Evolutionary conservation across 306 rosid genomes (phyloP).

Genomic region (Dicorynia guianensis): DNA sequence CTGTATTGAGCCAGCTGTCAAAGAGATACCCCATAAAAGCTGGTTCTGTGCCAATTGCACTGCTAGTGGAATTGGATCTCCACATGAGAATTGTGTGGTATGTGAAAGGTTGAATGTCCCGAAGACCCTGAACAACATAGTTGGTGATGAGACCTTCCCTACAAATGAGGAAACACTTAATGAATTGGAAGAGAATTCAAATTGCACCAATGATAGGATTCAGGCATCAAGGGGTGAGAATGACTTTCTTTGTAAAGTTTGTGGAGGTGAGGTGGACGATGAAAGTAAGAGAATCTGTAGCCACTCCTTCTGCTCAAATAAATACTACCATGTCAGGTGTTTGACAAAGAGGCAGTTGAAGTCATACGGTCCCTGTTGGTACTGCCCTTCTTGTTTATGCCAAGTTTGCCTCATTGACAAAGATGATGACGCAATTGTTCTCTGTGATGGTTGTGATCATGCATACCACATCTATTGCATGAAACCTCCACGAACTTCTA

Average conservation of each 20-base stretch:
- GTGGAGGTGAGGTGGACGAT: constrained; percentile 58
- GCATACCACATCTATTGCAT: constrained; percentile 89
- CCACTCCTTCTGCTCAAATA: constrained; percentile 64
- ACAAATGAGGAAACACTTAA: constrained; percentile 51
- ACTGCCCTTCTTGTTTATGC: constrained; percentile 95
- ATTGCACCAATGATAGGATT: constrained; percentile 53
- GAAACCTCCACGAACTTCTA: constrained; percentile 63
- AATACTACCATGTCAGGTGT: constrained; percentile 80
- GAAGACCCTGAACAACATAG: constrained; percentile 45
- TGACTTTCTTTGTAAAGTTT: constrained; percentile 58
- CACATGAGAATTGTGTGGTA: constrained; percentile 75
- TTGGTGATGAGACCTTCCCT: constrained; percentile 51
- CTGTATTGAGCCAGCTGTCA: constrained; percentile 85
- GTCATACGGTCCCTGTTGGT: constrained; percentile 67
- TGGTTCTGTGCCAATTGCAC: constrained; percentile 86
- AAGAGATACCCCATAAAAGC: constrained; percentile 80
- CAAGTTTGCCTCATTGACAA: constrained; percentile 68
- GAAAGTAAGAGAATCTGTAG: constrained; percentile 60
- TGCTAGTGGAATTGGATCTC: constrained; percentile 61
- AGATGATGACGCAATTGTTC: constrained; percentile 72
- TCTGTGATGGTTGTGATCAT: constrained; percentile 95
- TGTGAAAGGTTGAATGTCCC: constrained; percentile 73
- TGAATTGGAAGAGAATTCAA: constrained; percentile 61
- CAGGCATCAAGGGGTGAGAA: constrained; percentile 39
- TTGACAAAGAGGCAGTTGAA: constrained; percentile 68